phyloP scores from a whole-genome alignment of 257 asterid species.

The Ehretia macrophylla region DNA sequence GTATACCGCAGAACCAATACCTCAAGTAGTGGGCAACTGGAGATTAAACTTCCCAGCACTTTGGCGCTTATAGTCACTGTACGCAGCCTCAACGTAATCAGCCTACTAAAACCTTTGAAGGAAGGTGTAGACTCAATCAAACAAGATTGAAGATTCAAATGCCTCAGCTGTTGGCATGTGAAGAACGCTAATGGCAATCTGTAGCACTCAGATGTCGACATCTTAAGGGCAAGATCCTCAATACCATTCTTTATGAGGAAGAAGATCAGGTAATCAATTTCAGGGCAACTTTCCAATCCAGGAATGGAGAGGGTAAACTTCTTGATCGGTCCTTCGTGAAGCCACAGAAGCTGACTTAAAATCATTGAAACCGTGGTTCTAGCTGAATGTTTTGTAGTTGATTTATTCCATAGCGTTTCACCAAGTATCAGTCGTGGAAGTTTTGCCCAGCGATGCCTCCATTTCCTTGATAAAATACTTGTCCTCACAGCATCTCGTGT shows the following conservation, averaged over 20 bases:
- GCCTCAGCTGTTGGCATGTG: not conserved
- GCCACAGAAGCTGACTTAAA: slow-evolving; percentile 7
- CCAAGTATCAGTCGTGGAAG: not conserved
- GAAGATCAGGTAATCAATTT: slow-evolving; percentile 16
- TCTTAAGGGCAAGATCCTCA: slow-evolving; percentile 8
- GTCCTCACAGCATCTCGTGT: slow-evolving; percentile 2
- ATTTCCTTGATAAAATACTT: not conserved
- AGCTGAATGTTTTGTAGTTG: not conserved
- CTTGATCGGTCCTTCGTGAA: slow-evolving; percentile 11
- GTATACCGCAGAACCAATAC: not conserved
- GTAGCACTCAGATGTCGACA: not conserved
- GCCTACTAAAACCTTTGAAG: slow-evolving; percentile 14
- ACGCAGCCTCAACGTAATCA: not conserved
- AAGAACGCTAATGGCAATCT: slow-evolving; percentile 16
- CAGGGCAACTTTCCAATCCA: slow-evolving; percentile 7
- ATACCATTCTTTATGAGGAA: slow-evolving; percentile 9
- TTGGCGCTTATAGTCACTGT: not conserved
- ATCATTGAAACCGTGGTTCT: not conserved
- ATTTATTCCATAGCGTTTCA: not conserved
- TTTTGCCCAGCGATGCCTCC: slow-evolving; percentile 3
- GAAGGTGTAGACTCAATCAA: not conserved
- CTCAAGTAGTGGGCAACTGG: not conserved
- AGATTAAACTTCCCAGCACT: not conserved
- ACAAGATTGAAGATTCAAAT: slow-evolving; percentile 7
- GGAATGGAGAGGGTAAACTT: slow-evolving; percentile 17